Base-by-base conservation (phyloP, 768 basidiomycete genomes). In the Astraeus odoratus region DNA sequence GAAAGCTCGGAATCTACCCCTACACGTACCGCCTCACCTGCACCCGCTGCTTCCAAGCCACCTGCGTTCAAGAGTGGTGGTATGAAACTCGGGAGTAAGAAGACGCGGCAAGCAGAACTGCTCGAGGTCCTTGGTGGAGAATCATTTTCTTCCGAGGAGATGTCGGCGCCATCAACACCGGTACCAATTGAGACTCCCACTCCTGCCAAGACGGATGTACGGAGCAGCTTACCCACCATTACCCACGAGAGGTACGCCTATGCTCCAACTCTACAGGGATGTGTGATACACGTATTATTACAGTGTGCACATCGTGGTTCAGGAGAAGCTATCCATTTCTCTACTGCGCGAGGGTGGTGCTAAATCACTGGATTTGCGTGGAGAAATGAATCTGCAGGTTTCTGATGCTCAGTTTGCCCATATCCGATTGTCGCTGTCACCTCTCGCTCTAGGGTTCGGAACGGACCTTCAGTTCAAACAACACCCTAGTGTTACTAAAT, bases 81-180 rank as follows among this genome's bases (percentile, higher is more conserved):
- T 20, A 97, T 99, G 95, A 97, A 98, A 57, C 77, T 99, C 12
- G 94, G 95, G 26, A 77, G 78, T 56, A 97, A 95, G 69, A 94
- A 89, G 68, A 83, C 82, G 23, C 87, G 84, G 57, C 88, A 95
- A 59, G 82, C 86, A 5, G 94, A 95, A 51, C 63, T 96, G 18
- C 63, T 94, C 31, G 89, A 93, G 57, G 87, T 89, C 1, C 73
- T 98, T 8, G 94, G 93, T 8, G 84, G 83, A 1, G 87, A 88
- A 43, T 76, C 75, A 29, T 67, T 80, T 39, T 70, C 75, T 5
- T 70, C 82, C 0, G 76, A 78, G 39, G 70, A 67, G 31, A 64
- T 76, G 44, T 72, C 78, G 5, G 53, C 65, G n/a, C 74, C 79
- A 12, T 57, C 70, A 13, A 76, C 77, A 3, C 76, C 81, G 13